phyloP scores from a whole-genome alignment of 2,329 filamentous ascomycete species.

The Colletotrichum liaoningense region DNA sequence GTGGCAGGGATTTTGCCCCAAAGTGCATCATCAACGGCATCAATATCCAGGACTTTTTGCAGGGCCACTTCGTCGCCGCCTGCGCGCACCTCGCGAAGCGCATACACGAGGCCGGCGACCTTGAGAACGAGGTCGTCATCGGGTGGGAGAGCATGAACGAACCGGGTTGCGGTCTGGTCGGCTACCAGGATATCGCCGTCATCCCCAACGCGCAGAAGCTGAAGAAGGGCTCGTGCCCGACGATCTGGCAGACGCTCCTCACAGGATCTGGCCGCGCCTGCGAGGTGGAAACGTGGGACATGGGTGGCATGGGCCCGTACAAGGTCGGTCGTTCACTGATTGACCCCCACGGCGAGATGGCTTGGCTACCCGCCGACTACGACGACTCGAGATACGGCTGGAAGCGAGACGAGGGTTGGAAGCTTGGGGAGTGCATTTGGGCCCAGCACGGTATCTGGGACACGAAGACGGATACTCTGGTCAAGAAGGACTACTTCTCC shows the following conservation, averaged over 20 bases:
- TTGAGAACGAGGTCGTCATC: constrained; percentile 88
- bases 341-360: constrained; percentile 86
- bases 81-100: constrained; percentile 83
- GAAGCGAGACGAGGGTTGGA: constrained; percentile 89
- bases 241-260: constrained; percentile 92
- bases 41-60: constrained; percentile 96
- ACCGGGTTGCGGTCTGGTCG: constrained; percentile 88
- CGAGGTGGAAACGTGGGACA: constrained; percentile 92
- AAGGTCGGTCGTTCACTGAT: constrained; percentile 86
- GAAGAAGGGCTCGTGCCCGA: constrained; percentile 92
- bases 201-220: constrained; percentile 90
- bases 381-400: constrained; percentile 92
- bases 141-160: constrained; percentile 98
- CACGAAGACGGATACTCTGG: constrained; percentile 77
- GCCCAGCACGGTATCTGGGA: constrained; percentile 98
- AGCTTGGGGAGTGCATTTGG: constrained; percentile 94
- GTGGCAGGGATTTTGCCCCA: constrained; percentile 89
- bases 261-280: constrained; percentile 91
- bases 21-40: constrained; percentile 94
- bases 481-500: constrained; percentile 89
- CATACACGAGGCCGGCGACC: constrained; percentile 89
- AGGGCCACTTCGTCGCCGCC: constrained; percentile 85
- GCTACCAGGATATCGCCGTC: constrained; percentile 81
- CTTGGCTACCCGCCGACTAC: constrained; percentile 86
- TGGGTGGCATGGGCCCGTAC: constrained; percentile 91